These are phyloP conservation scores for Funneliformis caledonium DNA, from an alignment of 371 early-diverging fungal species.

Conservation along the genomic window DNA sequence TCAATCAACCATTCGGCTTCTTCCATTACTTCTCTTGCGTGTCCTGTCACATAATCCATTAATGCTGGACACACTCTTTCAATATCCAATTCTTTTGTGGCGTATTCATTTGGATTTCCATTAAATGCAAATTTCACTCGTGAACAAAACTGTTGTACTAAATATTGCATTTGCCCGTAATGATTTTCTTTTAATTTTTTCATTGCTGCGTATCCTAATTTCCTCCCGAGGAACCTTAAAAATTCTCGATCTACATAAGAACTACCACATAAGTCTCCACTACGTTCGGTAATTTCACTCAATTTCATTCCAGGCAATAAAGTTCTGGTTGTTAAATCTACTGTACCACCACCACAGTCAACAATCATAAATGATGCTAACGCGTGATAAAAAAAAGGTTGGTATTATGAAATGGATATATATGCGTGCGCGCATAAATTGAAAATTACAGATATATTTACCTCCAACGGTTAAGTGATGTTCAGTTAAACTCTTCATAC, in stretches of 20 bases:
- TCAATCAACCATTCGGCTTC: constrained; percentile 38
- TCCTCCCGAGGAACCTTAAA: constrained; percentile 50
- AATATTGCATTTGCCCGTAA: constrained; percentile 41
- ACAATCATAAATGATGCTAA: constrained; percentile 60
- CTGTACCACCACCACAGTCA: constrained; percentile 71
- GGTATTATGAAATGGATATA: neutral
- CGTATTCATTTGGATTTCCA: constrained; percentile 38
- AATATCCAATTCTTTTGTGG: constrained; percentile 37
- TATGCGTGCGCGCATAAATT: neutral
- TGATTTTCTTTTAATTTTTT: constrained; percentile 37
- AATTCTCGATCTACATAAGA: constrained; percentile 61
- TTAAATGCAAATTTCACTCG: constrained; percentile 36
- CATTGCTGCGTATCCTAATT: constrained; percentile 38
- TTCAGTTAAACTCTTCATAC: constrained; percentile 33
- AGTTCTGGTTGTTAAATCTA: constrained; percentile 54
- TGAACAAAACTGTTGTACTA: constrained; percentile 39
- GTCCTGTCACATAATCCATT: constrained; percentile 37
- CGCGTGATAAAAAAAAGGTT: neutral
- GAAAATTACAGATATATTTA: constrained; percentile 1
- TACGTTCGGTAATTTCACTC: constrained; percentile 59
- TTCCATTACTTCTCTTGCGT: constrained; percentile 35
- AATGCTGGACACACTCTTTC: constrained; percentile 39
- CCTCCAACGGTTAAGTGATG: constrained; percentile 35
- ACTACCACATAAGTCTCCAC: constrained; percentile 62
- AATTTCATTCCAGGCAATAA: constrained; percentile 49